These are phyloP conservation scores for Tetrahymena thermophila DNA, from an alignment of 73 alveolate species.

Conservation along the genomic window DNA sequence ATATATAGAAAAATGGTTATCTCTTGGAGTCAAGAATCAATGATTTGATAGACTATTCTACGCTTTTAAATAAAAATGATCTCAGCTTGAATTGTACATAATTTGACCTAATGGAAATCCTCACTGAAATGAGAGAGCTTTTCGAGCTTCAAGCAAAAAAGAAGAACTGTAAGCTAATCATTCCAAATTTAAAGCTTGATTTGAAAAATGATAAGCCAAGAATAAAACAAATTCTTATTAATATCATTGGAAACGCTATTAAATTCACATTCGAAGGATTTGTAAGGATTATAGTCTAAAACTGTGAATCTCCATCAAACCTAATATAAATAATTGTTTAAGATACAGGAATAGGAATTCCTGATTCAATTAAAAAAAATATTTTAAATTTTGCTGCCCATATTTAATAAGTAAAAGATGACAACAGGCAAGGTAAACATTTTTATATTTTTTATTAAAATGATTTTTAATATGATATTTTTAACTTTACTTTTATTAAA, in stretches of 20 bases:
- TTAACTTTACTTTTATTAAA: neutral
- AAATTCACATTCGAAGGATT: neutral
- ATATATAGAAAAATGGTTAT: neutral
- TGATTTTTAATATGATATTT: neutral
- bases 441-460: neutral
- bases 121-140: neutral
- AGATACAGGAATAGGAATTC: neutral
- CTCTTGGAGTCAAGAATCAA: neutral
- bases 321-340: neutral
- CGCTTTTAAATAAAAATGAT: neutral
- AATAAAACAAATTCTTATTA: neutral
- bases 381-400: neutral
- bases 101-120: neutral
- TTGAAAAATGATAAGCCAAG: neutral
- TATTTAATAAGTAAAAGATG: neutral
- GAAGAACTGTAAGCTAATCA: neutral
- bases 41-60: neutral
- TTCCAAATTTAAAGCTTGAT: neutral
- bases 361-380: neutral
- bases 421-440: neutral
- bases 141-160: neutral
- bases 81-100: neutral
- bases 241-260: neutral
- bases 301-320: neutral
- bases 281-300: neutral